Evolutionary conservation across 148 eudicot species (phyloP), one percentile per base, ranked within the genome.

Genomic region (Rhododendron ferrugineum): DNA sequence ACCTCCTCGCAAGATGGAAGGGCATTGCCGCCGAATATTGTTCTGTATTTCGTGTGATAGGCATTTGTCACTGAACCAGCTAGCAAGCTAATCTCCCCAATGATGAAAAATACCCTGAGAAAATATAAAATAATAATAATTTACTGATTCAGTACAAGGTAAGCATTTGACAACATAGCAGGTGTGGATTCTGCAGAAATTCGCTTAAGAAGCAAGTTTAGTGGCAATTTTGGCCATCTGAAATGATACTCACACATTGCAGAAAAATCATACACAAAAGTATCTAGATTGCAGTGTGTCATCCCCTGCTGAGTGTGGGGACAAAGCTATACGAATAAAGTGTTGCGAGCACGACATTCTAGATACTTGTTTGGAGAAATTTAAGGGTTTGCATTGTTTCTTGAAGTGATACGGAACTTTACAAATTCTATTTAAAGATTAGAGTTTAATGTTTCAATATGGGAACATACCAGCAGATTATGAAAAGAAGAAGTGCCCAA

Each of bases 401-500:
- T n/a, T 62, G 70, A 62, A 62, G 13, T 62, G 70, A 62, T 62
- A 23, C 9, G 22, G 50, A 73, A 74, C 78, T 77, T 40, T 5
- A 77, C 30, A 11, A 77, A n/a, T 23, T 77, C 80, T 23, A 42
- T 44, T 14, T 44, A 40, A 77, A 77, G 50, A 42, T 77, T 28
- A 44, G 50, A 37, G 28, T 42, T 23, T 22, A 50, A 26, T 70
- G 64, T 2, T 26, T 47, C 22, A 40, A 28, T 22, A 5, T 2
- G 26, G 64, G 5, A 28, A 52, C 40, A n/a, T 94, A 95, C 98
- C 98, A 95, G 93, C 98, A 95, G 86, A 89, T n/a, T 6, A 93
- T 91, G 93, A 95, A 95, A 54, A 95, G 95, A 64, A 95, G 85
- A 86, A 95, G 47, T 34, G 98, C 95, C 87, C 92, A 94, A 85